Evolutionary conservation across 495 filamentous ascomycete genomes (phyloP).

Genomic region (Penicillium paradoxum): DNA sequence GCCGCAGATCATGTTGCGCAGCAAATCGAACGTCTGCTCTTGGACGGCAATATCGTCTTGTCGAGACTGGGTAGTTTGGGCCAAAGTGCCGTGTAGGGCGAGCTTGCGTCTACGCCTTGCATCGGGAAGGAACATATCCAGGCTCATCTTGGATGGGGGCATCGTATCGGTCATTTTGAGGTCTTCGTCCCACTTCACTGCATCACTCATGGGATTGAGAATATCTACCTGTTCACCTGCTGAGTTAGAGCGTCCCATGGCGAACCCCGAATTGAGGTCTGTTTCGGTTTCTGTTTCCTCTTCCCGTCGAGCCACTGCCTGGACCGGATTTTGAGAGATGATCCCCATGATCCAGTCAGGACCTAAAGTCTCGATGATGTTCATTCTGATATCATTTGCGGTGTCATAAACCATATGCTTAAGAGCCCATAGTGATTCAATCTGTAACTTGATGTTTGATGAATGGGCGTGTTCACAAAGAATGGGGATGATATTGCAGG

Average conservation of each 20-base stretch:
- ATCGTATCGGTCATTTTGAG: constrained; percentile 55
- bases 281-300: constrained; percentile 35
- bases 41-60: constrained; percentile 81
- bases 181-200: constrained; percentile 61
- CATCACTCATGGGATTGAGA: constrained; percentile 54
- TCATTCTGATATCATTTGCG: constrained; percentile 63
- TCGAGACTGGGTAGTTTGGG: constrained; percentile 49
- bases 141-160: constrained; percentile 38
- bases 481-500: constrained; percentile 68
- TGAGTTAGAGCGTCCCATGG: constrained; percentile 61
- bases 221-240: constrained; percentile 61
- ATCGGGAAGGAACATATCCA: constrained; percentile 40
- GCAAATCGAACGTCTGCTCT: constrained; percentile 80
- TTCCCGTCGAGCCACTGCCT: constrained; percentile 26
- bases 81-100: constrained; percentile 44
- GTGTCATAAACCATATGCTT: constrained; percentile 77
- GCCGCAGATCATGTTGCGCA: constrained; percentile 83
- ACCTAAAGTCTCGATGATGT: constrained; percentile 68
- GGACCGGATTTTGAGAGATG: constrained; percentile 51
- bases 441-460: constrained; percentile 60
- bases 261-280: constrained; percentile 33
- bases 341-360: constrained; percentile 74
- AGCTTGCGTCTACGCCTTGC: constrained; percentile 41
- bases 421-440: constrained; percentile 86
- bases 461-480: constrained; percentile 83